Conservation (phyloP, 176 grass and related monocot species). For the Carex cristatella region DNA sequence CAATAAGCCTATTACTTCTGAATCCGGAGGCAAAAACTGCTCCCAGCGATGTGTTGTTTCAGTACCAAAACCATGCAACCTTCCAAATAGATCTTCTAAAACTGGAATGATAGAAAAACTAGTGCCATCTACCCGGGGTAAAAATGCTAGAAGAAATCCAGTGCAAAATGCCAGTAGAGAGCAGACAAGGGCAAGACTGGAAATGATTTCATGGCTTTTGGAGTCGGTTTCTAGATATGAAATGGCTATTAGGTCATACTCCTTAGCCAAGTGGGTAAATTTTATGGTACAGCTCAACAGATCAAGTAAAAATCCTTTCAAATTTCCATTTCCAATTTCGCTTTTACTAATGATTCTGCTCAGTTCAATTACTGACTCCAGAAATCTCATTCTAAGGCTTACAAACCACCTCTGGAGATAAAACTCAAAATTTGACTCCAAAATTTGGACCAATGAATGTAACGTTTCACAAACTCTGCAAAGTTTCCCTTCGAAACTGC, state of each 20-base stretch:
- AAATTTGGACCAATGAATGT: constrained; percentile 45
- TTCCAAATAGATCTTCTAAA: constrained; percentile 53
- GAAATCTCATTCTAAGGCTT: constrained; percentile 58
- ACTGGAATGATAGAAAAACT: constrained; percentile 38
- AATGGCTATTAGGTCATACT: constrained; percentile 67
- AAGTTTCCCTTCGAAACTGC: constrained; percentile 40
- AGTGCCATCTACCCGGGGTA: constrained; percentile 12
- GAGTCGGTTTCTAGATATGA: constrained; percentile 66
- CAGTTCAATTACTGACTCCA: constrained; percentile 48
- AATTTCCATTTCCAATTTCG: constrained; percentile 7
- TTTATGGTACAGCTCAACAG: constrained; percentile 47
- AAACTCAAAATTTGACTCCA: constrained; percentile 34
- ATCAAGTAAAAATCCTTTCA: constrained; percentile 34
- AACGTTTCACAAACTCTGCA: constrained; percentile 42
- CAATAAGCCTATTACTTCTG: constrained; percentile 32
- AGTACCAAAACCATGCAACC: constrained; percentile 37
- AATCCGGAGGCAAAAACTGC: constrained; percentile 37
- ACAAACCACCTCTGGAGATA: constrained; percentile 92
- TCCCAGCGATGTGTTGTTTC: constrained; percentile 28
- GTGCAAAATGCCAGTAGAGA: constrained; percentile 72
- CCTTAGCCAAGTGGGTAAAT: constrained; percentile 54
- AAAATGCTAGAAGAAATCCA: constrained; percentile 40
- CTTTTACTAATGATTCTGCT: constrained; percentile 38
- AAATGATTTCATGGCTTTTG: constrained; percentile 42
- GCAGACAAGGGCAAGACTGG: constrained; percentile 59